Evolutionary conservation across 345 rosid species (phyloP), one percentile per base, ranked within the genome.

Genomic region (Citrus sp.): DNA sequence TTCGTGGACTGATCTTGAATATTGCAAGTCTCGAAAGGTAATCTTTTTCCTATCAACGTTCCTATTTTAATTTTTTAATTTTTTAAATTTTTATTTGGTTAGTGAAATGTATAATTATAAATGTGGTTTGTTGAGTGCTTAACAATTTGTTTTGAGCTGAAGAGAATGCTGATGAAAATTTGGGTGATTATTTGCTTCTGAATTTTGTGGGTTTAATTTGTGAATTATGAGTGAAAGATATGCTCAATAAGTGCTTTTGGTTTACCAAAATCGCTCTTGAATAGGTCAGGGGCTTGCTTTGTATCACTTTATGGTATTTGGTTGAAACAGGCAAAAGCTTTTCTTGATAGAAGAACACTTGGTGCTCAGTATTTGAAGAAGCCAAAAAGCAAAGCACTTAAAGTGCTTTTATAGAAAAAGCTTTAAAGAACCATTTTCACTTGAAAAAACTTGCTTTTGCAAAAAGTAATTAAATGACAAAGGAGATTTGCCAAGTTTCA

Each of bases 1-100:
- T 1, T 93, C 97, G 0, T 94, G 98, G 96, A 90, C 97, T 38
- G 95, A 91, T 64, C 85, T 94, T 34, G 90, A 87, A 9, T 91
- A 84, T 85, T 94, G 98, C 89, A 89, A 82, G 72, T 85, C 90
- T 5, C 80, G 83, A 51, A 81, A 86, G 92, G 97, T 92, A 28
- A 18, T 25, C 1, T 3, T 9, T 5, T 49, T 10, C 12, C 27
- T 30, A 64, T 7, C 32, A 10, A 0, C 3, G 14, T n/a, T 38
- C 70, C 67, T 16, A 2, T 32, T 3, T 54, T 42, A 14, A 3
- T 1, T 56, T 2, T 46, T 38, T n/a, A n/a, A n/a, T n/a, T n/a
- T n/a, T n/a, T n/a, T n/a, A n/a, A 21, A 22, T 51, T 25, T 56
- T 8, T 10, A 27, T 70, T 46, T 27, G 59, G 13, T 35, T 70